Conservation (phyloP, 805 yeast genomes). For the Isabelozyma pseudorhagii region DNA sequence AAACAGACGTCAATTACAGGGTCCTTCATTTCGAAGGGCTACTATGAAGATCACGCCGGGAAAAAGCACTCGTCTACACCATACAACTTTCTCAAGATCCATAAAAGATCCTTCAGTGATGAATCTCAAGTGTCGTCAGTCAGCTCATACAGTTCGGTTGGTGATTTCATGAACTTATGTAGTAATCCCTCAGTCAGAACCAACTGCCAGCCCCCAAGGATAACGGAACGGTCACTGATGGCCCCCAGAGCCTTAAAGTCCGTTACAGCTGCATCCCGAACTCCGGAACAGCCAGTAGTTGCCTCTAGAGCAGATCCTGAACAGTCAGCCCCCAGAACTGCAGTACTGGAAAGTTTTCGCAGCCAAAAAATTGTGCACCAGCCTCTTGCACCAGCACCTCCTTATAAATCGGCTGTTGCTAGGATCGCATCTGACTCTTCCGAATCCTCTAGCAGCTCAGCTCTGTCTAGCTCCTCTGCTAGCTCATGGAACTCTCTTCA, state of each 20-base stretch:
- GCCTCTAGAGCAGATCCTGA: background rate
- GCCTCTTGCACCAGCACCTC: background rate
- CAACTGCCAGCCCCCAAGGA: background rate
- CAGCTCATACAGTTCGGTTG: conserved; percentile 33
- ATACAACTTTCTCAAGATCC: conserved; percentile 9
- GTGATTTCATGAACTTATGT: conserved; percentile 23
- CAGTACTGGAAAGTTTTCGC: background rate
- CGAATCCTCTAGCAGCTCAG: background rate
- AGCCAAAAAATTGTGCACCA: background rate
- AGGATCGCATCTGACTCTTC: background rate
- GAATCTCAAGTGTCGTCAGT: conserved; percentile 38
- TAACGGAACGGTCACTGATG: background rate
- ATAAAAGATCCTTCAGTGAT: conserved; percentile 32
- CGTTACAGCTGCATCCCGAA: no score
- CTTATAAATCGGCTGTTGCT: background rate
- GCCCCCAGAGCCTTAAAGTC: no score
- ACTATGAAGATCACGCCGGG: background rate
- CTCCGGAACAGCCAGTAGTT: no score
- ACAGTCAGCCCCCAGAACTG: background rate
- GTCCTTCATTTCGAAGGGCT: background rate
- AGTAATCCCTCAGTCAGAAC: background rate
- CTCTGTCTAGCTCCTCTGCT: background rate
- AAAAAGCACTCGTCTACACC: conserved; percentile 6
- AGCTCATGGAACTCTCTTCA: conserved; percentile 8
- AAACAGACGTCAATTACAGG: background rate